phyloP scores from a whole-genome alignment of 441 rosid species.

The Arabidopsis hybrid region DNA sequence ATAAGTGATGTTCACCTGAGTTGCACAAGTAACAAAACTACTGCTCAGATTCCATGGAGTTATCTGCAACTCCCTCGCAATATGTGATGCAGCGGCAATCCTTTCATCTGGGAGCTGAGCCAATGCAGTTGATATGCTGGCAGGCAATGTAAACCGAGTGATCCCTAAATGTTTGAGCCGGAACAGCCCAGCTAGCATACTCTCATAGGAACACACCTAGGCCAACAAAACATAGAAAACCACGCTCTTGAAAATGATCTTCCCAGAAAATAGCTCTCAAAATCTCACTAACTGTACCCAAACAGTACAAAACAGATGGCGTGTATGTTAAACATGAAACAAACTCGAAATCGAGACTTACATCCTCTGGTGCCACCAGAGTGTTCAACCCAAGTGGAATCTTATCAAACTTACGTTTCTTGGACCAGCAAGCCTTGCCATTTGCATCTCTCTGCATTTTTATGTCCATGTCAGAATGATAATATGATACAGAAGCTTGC shows the following conservation, averaged over 20 bases:
- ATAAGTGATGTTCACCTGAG: slow-evolving; percentile 63
- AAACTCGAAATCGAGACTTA: slow-evolving; percentile 50
- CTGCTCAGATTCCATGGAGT: slow-evolving; percentile 97
- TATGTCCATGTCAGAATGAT: slow-evolving; percentile 38
- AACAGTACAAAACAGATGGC: slow-evolving; percentile 20
- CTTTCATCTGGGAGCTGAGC: slow-evolving; percentile 96
- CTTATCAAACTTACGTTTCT: slow-evolving; percentile 61
- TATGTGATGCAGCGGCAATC: slow-evolving; percentile 95
- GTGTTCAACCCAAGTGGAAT: slow-evolving; percentile 80
- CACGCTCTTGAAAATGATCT: slow-evolving; percentile 16
- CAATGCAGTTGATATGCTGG: slow-evolving; percentile 83
- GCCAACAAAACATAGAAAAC: slow-evolving; percentile 36
- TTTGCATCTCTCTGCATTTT: slow-evolving; percentile 65
- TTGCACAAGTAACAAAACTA: slow-evolving; percentile 92
- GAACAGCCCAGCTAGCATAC: slow-evolving; percentile 94
- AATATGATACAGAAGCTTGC: slow-evolving; percentile 17
- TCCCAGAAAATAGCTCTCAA: slow-evolving; percentile 18
- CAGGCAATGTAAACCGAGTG: slow-evolving; percentile 71
- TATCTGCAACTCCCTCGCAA: slow-evolving; percentile 94
- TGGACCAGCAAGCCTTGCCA: slow-evolving; percentile 73
- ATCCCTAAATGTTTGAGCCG: slow-evolving; percentile 96
- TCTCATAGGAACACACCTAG: slow-evolving; percentile 95
- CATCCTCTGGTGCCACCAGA: slow-evolving; percentile 83
- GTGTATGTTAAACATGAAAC: slow-evolving; percentile 27
- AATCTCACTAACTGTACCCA: neutral